Evolutionary conservation across 768 basidiomycete species (phyloP), one percentile per base, ranked within the genome.

Genomic region (Tylopilus rubrobrunneus): DNA sequence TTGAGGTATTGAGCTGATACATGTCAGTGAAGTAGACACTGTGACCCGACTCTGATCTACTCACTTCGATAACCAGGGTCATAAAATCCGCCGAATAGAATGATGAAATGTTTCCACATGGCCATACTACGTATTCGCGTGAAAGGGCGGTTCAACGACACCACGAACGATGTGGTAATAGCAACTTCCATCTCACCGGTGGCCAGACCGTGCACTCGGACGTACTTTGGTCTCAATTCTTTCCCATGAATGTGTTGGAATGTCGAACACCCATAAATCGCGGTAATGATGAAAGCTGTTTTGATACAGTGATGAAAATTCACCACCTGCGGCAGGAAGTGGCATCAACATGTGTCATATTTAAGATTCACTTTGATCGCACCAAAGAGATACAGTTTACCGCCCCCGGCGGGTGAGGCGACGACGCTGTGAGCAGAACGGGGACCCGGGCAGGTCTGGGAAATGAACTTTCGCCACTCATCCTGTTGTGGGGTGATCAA

Each of bases 81-180:
- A 57, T 90, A 87, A 67, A 95, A 95, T 1, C 92, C 93, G 5
- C 92, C 94, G 64, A 95, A 97, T 0, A 96, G 75, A 36, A 95
- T 78, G 27, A 95, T 80, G 51, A 79, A 83, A 49, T 95, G 87
- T 65, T 95, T 96, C 89, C 89, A 96, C 42, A 88, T 73, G 0
- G 87, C 87, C 90, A 94, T 92, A 34, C 89, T 89, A 10, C 25
- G 25, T 25, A 31, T 31, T 10, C 7, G 29, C 29, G 10, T 1
- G 29, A 2, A 25, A 45, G 6, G 14, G 17, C 8, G 11, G 10
- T 1, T 53, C 7, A 52, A 51, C n/a, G 23, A 45, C 29, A 31
- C 29, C 10, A 31, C 9, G 45, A 14, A 31, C 3, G 5, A 25
- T 44, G 2, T 1, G 9, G 29, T 7, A 31, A 31, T 1, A 11